A percentile compares a stretch with the other conserved stretches of the same genome.
These are phyloP conservation scores for Nymphaea thermarum DNA, from an alignment of 164 flowering plant genomes.

Conservation along the genomic window DNA sequence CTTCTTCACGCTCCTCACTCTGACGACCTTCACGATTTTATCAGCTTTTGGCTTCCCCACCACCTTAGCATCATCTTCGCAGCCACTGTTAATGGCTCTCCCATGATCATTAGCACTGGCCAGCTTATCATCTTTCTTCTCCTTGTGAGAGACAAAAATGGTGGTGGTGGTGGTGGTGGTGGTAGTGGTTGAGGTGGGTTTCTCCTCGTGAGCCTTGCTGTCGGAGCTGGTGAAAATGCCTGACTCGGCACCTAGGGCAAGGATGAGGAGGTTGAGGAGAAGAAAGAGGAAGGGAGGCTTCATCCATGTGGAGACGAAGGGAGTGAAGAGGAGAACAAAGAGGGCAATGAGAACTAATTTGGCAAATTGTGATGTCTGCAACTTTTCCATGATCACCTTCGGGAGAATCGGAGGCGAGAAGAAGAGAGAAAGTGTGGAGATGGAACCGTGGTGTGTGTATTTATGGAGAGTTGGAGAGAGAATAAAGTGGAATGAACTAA, in stretches of 20 bases:
- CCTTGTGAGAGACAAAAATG: conserved; percentile 3
- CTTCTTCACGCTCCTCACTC: conserved; percentile 28
- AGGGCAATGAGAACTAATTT: conserved; percentile 30
- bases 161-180: background rate
- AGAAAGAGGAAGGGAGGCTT: conserved; percentile 54
- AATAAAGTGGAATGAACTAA: background rate
- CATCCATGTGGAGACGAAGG: conserved; percentile 41
- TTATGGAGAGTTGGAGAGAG: background rate
- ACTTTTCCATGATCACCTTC: conserved; percentile 24
- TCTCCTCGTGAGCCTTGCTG: conserved; percentile 23
- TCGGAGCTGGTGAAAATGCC: conserved; percentile 38
- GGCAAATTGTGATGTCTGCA: conserved; percentile 28
- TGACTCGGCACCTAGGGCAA: conserved; percentile 55
- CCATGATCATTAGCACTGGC: background rate
- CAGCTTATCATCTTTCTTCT: conserved; percentile 3
- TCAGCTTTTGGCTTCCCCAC: background rate
- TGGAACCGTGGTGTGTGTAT: background rate
- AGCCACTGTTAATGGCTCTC: conserved; percentile 8
- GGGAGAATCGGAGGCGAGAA: background rate
- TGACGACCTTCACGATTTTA: background rate
- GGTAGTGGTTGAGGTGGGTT: background rate
- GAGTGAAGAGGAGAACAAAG: conserved; percentile 37
- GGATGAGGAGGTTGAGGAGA: conserved; percentile 53
- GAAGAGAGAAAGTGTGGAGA: conserved; percentile 3
- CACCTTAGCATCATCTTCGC: conserved; percentile 17